phyloP scores from a whole-genome alignment of 352 stramenopile genomes.

The Globisporangium yorkense region DNA sequence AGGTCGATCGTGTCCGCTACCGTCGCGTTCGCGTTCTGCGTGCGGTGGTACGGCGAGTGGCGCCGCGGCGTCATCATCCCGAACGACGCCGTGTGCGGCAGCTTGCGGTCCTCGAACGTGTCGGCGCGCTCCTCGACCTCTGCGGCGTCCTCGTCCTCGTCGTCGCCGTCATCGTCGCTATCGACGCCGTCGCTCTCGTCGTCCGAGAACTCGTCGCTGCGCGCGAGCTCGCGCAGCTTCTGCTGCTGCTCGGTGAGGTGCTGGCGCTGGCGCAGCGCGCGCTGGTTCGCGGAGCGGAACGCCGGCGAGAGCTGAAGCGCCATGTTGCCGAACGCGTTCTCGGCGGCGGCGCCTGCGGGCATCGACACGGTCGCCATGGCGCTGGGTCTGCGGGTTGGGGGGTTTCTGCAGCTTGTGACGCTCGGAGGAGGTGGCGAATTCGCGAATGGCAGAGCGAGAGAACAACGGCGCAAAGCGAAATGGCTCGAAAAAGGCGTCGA shows the following conservation, averaged over 20 bases:
- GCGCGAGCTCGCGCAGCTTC: slow-evolving; percentile 61
- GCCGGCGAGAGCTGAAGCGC: slow-evolving; percentile 44
- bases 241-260: slow-evolving; percentile 13
- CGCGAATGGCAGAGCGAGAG: neutral
- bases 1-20: slow-evolving; percentile 32
- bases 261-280: slow-evolving; percentile 31
- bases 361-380: slow-evolving; percentile 59
- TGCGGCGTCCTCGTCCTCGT: slow-evolving; percentile 18
- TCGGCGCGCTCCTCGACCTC: slow-evolving; percentile 12
- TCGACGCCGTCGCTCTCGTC: slow-evolving; percentile 73
- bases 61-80: slow-evolving; percentile 11
- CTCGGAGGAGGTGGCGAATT: neutral
- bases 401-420: neutral
- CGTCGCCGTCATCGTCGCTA: slow-evolving; percentile 33
- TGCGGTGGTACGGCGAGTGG: slow-evolving; percentile 23
- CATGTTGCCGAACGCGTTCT: slow-evolving; percentile 44
- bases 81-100: slow-evolving; percentile 5
- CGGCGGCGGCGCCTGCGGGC: slow-evolving; percentile 24
- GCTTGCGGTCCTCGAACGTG: slow-evolving; percentile 11
- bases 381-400: neutral
- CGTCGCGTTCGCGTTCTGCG: slow-evolving; percentile 52
- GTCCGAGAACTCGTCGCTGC: slow-evolving; percentile 79
- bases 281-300: slow-evolving; percentile 40
- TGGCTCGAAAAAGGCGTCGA: neutral
- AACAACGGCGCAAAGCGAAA: neutral